Percentiles rank a stretch among this genome's conserved stretches.
phyloP scores from a whole-genome alignment of 352 stramenopile species.

The Discostella stelligera region DNA sequence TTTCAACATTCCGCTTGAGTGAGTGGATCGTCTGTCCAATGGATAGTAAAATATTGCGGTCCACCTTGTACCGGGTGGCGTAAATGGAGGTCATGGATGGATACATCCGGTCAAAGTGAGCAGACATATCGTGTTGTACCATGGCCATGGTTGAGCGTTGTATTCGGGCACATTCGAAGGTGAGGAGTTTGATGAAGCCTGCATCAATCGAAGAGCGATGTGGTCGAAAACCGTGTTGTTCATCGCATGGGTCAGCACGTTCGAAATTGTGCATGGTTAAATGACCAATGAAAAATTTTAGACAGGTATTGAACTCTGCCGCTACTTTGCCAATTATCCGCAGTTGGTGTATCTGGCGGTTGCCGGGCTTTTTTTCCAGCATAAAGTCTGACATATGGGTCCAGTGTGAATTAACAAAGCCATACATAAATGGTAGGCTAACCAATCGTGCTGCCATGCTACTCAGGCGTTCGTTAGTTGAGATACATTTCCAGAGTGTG shows the following conservation, averaged over 20 bases:
- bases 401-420: constrained; percentile 20
- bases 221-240: constrained; percentile 11
- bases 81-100: background rate
- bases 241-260: constrained; percentile 7
- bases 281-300: constrained; percentile 19
- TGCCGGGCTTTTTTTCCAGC: constrained; percentile 39
- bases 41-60: constrained; percentile 7
- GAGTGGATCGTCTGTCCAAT: background rate
- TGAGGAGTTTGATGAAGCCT: constrained; percentile 8
- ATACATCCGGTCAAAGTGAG: constrained; percentile 20
- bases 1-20: constrained; percentile 13
- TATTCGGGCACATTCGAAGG: constrained; percentile 5
- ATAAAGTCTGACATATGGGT: constrained; percentile 26
- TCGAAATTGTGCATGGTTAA: constrained; percentile 9
- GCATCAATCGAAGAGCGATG: constrained; percentile 10
- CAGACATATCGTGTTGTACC: background rate
- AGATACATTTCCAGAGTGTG: constrained; percentile 16
- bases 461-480: background rate
- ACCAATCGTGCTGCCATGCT: constrained; percentile 3
- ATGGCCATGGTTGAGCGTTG: constrained; percentile 9
- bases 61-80: constrained; percentile 1
- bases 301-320: constrained; percentile 32
- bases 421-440: constrained; percentile 21
- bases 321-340: constrained; percentile 45
- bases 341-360: constrained; percentile 38